Base-by-base conservation (phyloP, 1,139 yeast species). In the Protomyces gravidus region DNA sequence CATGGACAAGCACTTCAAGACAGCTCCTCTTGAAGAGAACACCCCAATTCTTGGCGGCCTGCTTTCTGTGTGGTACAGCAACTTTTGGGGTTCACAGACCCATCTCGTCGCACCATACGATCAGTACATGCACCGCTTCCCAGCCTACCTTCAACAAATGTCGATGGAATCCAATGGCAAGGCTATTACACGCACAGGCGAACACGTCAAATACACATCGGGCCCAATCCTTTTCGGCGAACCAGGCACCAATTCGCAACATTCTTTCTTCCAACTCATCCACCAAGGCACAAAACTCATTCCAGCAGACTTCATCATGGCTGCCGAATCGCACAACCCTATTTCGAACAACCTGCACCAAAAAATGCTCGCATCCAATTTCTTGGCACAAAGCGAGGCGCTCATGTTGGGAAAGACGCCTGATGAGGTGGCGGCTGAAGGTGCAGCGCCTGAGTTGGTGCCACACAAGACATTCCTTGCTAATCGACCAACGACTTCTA, bases 81-180 rank as follows among this genome's bases (percentile, higher is more conserved):
- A 92, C 81, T 92, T 92, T 82, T 87, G 81, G 72, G 95, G 94
- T 67, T 96, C 98, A 61, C 97, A 92, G 80, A 92, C 98, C 66
- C 97, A 92, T 75, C 80, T 92, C 75, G 96, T 92, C 67, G 96
- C 96, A 63, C 98, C 98, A 67, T 92, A 89, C 72, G 98, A 92
- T 76, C 98, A 92, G 79, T 92, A 92, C 80, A 80, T 92, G 76
- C 96, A 90, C 83, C 83, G 98, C 75, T 92, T 92, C 90, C 97
- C 98, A 66, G 98, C 98, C 63, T 92, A 92, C 78, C 81, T 92
- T 76, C 98, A 92, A 80, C 98, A 92, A 78, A 82, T 92, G 73
- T 88, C 96, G 42, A 92, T 92, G 98, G 98, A 92, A 79, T 89
- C 97, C 64, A 92, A 92, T 78, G 98, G 98, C 78, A 92, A 92